These are phyloP conservation scores for Solanum etuberosum DNA, from an alignment of 257 asterid genomes.

Conservation along the genomic window DNA sequence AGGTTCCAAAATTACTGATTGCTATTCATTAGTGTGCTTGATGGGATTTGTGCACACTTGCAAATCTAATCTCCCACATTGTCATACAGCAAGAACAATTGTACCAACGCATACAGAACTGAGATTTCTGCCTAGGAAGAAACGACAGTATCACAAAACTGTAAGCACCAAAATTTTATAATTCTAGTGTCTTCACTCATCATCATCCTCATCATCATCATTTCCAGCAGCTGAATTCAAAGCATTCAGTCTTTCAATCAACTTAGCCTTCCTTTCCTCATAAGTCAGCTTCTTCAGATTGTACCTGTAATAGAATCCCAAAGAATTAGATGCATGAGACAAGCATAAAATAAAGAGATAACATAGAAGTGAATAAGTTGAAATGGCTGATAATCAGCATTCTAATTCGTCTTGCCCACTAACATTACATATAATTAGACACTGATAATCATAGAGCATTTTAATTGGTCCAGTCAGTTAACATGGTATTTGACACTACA, in stretches of 20 bases:
- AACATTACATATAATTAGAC: neutral
- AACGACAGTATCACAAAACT: neutral
- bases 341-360: neutral
- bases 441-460: neutral
- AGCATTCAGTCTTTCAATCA: constrained; percentile 67
- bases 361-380: neutral
- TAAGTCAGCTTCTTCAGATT: constrained; percentile 66
- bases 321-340: neutral
- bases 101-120: neutral
- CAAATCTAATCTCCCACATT: neutral
- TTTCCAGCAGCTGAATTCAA: constrained; percentile 49
- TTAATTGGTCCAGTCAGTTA: neutral
- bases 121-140: neutral
- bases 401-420: neutral
- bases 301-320: constrained; percentile 27
- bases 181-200: constrained; percentile 8
- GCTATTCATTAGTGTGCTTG: neutral
- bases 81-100: neutral
- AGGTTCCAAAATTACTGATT: neutral
- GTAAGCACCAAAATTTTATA: constrained; percentile 1
- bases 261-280: constrained; percentile 51
- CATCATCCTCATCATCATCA: constrained; percentile 39
- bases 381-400: neutral
- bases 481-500: neutral
- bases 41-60: neutral